Base-by-base conservation (phyloP, 345 rosid species). In the Geranium brycei region DNA sequence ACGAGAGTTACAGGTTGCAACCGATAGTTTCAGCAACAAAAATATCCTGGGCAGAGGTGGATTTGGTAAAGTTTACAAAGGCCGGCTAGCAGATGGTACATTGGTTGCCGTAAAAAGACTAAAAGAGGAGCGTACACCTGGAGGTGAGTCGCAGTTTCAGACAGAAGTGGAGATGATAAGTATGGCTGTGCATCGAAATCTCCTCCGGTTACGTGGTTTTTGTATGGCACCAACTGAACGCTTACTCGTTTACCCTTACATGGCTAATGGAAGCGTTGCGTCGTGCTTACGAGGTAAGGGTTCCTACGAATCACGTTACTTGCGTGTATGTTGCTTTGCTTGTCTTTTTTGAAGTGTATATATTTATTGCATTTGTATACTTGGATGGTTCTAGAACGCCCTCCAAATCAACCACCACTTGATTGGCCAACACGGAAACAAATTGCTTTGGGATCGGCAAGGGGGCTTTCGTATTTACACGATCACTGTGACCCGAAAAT, bases 261-360 rank as follows among this genome's bases (percentile, higher is more conserved):
- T 92, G 98, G 98, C 98, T 61, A 92, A 92, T 31, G 98, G 98
- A 76, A 92, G 98, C 57, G 98, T 92, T 10, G 98, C 98, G n/a
- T 92, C 98, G 5, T 92, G 98, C 71, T 80, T 92, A 63, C 81
- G 98, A 82, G 98, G 98, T 89, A 71, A 63, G 59, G 58, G 58
- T 58, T 60, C 23, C 17, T 7, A 32, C 60, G 31, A 0, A 1
- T 57, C 18, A 19, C 47, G 32, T 66, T 17, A 51, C 64, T 51
- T 28, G 32, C 12, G 11, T 35, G 41, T 4, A 7, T 7, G 10
- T 4, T 35, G 41, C 5, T 35, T 35, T 35, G 41, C 10, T 35
- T 35, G 41, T 35, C 41, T 35, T 35, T 35, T 35, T 35, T 35
- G 7, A 35, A 35, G 10, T 35, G 28, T 23, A 23, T 23, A 23